These are phyloP conservation scores for Neurospora intermedia DNA, from an alignment of 495 filamentous ascomycete genomes.

Conservation along the genomic window DNA sequence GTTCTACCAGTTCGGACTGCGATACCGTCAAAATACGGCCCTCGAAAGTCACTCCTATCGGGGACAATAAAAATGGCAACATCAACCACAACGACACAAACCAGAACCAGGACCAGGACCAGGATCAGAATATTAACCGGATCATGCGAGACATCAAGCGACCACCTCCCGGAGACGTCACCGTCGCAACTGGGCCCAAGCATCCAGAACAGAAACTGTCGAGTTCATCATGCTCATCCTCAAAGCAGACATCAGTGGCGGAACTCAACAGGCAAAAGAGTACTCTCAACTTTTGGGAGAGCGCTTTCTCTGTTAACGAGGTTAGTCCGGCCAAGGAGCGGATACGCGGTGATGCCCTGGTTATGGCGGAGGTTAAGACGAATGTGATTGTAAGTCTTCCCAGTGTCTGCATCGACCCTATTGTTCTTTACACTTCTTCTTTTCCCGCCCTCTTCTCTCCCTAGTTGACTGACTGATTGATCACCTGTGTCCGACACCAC, in stretches of 20 bases:
- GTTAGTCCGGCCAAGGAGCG: slow-evolving; percentile 41
- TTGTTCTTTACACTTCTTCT: not conserved
- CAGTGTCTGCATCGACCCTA: not conserved
- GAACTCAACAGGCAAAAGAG: slow-evolving; percentile 31
- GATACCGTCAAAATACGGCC: slow-evolving; percentile 29
- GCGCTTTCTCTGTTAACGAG: slow-evolving; percentile 33
- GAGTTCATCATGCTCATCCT: slow-evolving; percentile 2
- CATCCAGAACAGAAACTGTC: slow-evolving; percentile 14
- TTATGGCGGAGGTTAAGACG: slow-evolving; percentile 74
- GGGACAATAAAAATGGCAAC: not conserved
- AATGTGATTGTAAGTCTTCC: slow-evolving; percentile 59
- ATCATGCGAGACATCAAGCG: slow-evolving; percentile 28
- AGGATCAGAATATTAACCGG: not conserved
- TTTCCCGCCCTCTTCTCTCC: not conserved
- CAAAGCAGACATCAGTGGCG: slow-evolving; percentile 8
- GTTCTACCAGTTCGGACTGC: slow-evolving; percentile 20
- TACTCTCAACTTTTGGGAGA: slow-evolving; percentile 33
- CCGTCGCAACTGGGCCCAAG: slow-evolving; percentile 1
- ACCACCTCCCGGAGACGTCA: slow-evolving; percentile 25
- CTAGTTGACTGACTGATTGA: not conserved
- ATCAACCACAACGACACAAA: not conserved
- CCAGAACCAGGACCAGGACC: not conserved
- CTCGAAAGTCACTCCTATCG: not conserved
- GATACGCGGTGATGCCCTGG: slow-evolving; percentile 52
- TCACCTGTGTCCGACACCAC: not conserved